phyloP scores from a whole-genome alignment of 345 rosid species.

The Syzygium aqueum region DNA sequence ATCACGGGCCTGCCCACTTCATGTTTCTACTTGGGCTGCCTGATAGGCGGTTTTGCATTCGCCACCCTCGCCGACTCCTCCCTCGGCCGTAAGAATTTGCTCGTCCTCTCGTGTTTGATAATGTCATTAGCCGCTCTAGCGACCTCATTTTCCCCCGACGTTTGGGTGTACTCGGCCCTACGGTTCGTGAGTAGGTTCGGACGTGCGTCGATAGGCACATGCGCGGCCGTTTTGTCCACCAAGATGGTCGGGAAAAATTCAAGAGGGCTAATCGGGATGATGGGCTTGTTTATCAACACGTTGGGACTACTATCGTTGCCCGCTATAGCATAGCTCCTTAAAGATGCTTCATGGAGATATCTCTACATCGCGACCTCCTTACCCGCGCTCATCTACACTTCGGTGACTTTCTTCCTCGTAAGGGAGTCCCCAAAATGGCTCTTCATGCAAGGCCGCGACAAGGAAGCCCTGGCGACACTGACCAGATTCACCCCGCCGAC shows the following conservation, averaged over 20 bases:
- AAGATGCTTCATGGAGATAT: slow-evolving; percentile 34
- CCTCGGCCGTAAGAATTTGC: slow-evolving; percentile 28
- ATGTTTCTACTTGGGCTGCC: slow-evolving; percentile 15
- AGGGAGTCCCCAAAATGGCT: slow-evolving; percentile 57
- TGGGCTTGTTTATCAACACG: slow-evolving; percentile 34
- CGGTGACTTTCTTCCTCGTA: slow-evolving; percentile 16
- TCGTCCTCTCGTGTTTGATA: slow-evolving; percentile 15
- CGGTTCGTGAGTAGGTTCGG: slow-evolving; percentile 22
- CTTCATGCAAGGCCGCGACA: slow-evolving; percentile 20
- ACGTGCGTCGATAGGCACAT: slow-evolving; percentile 17
- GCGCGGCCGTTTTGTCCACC: slow-evolving; percentile 26
- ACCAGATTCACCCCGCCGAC: background rate
- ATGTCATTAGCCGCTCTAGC: slow-evolving; percentile 24
- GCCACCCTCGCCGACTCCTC: slow-evolving; percentile 19
- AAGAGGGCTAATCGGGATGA: slow-evolving; percentile 35
- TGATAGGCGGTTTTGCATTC: slow-evolving; percentile 20
- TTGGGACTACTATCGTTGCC: slow-evolving; percentile 48
- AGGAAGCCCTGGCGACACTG: slow-evolving; percentile 23
- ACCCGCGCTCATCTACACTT: slow-evolving; percentile 19
- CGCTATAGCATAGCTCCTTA: slow-evolving; percentile 21
- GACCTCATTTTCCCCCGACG: slow-evolving; percentile 16
- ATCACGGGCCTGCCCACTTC: slow-evolving; percentile 9
- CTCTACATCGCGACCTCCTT: slow-evolving; percentile 33
- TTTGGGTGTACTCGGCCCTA: slow-evolving; percentile 24
- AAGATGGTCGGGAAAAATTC: slow-evolving; percentile 30